Base-by-base conservation (phyloP, 2,329 filamentous ascomycete species). In the Beauveria rudraprayagi region DNA sequence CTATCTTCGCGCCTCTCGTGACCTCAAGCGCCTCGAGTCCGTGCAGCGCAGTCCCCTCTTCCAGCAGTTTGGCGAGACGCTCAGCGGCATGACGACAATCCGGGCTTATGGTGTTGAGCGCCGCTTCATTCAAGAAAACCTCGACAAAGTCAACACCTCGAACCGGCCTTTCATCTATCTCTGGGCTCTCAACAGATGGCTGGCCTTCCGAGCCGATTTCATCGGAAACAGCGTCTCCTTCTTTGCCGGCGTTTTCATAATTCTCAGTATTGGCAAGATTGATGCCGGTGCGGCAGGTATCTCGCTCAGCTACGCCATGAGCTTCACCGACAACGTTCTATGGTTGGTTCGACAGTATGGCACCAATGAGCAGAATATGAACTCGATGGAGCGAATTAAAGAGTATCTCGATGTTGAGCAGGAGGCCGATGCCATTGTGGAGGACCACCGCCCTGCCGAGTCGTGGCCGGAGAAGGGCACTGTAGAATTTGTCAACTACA, bases 361-460 rank as follows among this genome's bases (percentile, higher is more conserved):
- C 0, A 86, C 90, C 70, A 97, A 97, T 69, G 94, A 99, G 76
- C 94, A 99, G 75, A 97, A 97, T 76, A 97, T 99, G 94, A 99
- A 99, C 76, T 93, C 93, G 3, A 92, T 97, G 54, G 94, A 99
- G 76, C 90, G 94, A 70, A 88, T 99, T 70, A 95, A 96, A 77
- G 94, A 99, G 72, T 99, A 97, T 70, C 83, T 97, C 41, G 91
- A 97, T 50, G 90, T 99, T 1, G 93, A 97, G 68, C 93, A 97
- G 72, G 94, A 99, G 76, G 92, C 94, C 1, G 79, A 83, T 0
- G 81, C 90, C 1, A 79, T 96, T 46, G 83, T 96, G 46, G 86
- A 91, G 60, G 86, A 93, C 62, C 90, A 85, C 65, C 83, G 91
- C 30, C 94, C 94, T 7, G 81, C 88, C 0, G 75, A 81, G 5